Base-by-base conservation (phyloP, 2,329 filamentous ascomycete genomes). In the Xylariales sp. region DNA sequence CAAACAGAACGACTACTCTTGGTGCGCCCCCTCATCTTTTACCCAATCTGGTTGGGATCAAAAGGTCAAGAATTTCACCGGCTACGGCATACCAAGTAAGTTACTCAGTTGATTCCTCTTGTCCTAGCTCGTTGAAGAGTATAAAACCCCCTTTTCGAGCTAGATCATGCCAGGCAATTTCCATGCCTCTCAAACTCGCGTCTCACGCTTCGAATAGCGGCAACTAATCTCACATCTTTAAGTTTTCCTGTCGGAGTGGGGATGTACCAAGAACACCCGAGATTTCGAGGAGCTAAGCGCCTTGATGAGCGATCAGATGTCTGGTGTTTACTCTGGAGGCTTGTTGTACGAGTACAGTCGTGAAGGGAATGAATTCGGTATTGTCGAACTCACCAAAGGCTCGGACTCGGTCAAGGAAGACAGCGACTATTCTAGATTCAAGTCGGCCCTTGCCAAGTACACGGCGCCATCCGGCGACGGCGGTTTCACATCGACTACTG, bases 301-400 rank as follows among this genome's bases (percentile, higher is more conserved):
- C 53, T 85, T 99, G 65, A 98, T 97, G 90, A 88, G 84, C 81
- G 14, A 64, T 23, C 80, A 97, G 68, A 98, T 98, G 95, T 94
- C 91, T 7, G 74, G 80, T 18, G 94, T 97, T 75, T 98, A 97
- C 87, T 97, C 94, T 48, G 96, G 96, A 76, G 96, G 96, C 80
- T 88, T 99, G 46, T 92, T 97, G 80, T 99, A 97, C 83, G 94
- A 98, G 82, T 99, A 97, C 85, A 90, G 92, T 9, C 83, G 91
- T 76, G 93, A 97, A 81, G 85, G 86, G 69, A 93, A 90, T 82
- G 85, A 90, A 53, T 98, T 90, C 80, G 95, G 94, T 71, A 90
- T 97, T 67, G 93, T 94, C 77, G 82, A 87, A 65, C 84, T 96
- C 76, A 77, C 80, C 54, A 86, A 85, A 70, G 75, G 80, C 77